phyloP scores from a whole-genome alignment of 1,284 basidiomycete species.

The Heterobasidion irregulare region DNA sequence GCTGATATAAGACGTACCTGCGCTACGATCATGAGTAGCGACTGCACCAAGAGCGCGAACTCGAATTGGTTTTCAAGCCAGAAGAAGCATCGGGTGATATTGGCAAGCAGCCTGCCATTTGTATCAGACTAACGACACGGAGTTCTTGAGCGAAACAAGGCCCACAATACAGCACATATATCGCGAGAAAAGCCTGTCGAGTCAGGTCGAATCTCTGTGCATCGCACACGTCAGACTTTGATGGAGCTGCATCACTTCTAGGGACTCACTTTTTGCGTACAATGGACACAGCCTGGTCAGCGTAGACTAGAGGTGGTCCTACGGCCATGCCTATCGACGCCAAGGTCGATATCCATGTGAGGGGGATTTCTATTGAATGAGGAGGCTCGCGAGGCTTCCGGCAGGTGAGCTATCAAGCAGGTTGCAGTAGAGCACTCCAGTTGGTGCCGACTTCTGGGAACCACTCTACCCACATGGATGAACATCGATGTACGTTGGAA shows the following conservation, averaged over 20 bases:
- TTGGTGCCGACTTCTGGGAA: no score
- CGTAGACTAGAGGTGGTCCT: constrained; percentile 71
- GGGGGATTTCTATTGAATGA: constrained; percentile 14
- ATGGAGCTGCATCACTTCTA: not conserved
- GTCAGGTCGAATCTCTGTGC: constrained; percentile 62
- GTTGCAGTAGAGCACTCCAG: not conserved
- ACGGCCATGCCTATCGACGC: constrained; percentile 67
- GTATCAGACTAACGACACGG: constrained; percentile 1
- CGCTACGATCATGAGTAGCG: constrained; percentile 73
- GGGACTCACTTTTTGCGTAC: constrained; percentile 53
- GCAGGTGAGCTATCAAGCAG: not conserved
- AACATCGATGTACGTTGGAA: no score
- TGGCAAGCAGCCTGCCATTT: constrained; percentile 57
- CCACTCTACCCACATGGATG: no score
- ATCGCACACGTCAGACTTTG: not conserved
- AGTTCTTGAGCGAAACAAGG: constrained; percentile 11
- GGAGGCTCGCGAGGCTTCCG: no score
- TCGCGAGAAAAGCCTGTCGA: constrained; percentile 81
- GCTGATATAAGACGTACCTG: constrained; percentile 56
- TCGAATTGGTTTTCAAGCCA: constrained; percentile 82
- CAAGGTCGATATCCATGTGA: constrained; percentile 44
- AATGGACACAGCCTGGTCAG: constrained; percentile 70
- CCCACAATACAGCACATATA: constrained; percentile 71
- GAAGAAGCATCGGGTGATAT: constrained; percentile 82
- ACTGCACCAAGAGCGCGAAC: constrained; percentile 66